A percentile compares a stretch with the other conserved stretches of the same genome.
Evolutionary conservation across 2,329 filamentous ascomycete species (phyloP).

Genomic region (Aspergillus sp.): DNA sequence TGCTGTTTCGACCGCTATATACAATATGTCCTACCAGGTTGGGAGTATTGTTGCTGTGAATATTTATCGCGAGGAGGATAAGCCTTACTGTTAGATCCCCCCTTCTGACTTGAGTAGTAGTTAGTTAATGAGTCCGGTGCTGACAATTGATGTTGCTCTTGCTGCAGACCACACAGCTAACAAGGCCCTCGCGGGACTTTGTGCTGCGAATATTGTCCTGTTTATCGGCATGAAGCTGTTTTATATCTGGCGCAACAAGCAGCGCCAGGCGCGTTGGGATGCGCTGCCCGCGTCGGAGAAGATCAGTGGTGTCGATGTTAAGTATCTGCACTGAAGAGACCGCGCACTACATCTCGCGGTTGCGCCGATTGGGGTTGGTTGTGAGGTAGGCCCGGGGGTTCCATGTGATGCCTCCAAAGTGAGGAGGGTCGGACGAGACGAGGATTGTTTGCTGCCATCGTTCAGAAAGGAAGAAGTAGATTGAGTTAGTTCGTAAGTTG

Average conservation of each 20-base stretch:
- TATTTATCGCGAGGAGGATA: slow-evolving; percentile 5
- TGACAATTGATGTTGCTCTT: no score
- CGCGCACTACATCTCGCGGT: no score
- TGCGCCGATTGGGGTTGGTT: no score
- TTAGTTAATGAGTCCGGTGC: no score
- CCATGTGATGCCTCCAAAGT: no score
- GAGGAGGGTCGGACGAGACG: no score
- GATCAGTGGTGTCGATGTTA: background rate
- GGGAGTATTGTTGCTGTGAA: slow-evolving; percentile 3
- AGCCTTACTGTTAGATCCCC: background rate
- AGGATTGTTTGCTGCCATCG: no score
- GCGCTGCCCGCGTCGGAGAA: background rate
- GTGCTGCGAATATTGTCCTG: background rate
- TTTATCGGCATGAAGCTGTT: slow-evolving; percentile 2
- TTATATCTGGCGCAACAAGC: slow-evolving; percentile 5
- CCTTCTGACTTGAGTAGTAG: no score
- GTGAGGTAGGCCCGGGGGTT: no score
- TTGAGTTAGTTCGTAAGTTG: no score
- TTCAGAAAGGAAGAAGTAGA: no score
- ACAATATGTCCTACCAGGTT: slow-evolving; percentile 7
- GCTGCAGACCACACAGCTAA: background rate
- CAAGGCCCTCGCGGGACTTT: background rate
- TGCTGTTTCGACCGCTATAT: background rate
- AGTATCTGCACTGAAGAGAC: background rate
- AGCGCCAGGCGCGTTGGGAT: background rate